Conservation (phyloP, 2,329 filamentous ascomycete genomes). For the Diaporthe citriasiana region DNA sequence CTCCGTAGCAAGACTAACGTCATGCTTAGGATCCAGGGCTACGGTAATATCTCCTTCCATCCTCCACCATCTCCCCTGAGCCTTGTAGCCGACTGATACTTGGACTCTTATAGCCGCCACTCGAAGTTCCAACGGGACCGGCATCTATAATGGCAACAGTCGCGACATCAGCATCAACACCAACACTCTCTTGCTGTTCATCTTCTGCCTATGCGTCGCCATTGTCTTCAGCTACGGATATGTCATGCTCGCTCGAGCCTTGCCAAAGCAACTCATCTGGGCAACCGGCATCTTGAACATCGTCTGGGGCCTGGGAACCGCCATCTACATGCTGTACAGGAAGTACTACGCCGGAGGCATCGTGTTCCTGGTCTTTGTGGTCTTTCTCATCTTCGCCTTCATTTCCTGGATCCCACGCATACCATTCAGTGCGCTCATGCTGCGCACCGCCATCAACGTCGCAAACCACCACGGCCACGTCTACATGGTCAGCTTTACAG, state of each 20-base stretch:
- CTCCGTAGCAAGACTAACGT: too few relatives aligned
- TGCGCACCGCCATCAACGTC: slow-evolving; percentile 87
- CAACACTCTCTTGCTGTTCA: slow-evolving; percentile 89
- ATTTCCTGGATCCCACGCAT: slow-evolving; percentile 91
- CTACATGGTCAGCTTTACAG: slow-evolving; percentile 86
- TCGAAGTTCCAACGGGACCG: slow-evolving; percentile 74
- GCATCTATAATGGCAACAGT: slow-evolving; percentile 79
- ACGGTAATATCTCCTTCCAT: slow-evolving; percentile 58
- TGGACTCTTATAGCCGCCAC: slow-evolving; percentile 56
- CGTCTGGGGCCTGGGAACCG: slow-evolving; percentile 84
- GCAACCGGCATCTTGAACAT: slow-evolving; percentile 92
- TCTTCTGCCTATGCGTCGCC: slow-evolving; percentile 81
- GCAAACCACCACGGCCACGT: slow-evolving; percentile 88
- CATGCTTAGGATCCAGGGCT: slow-evolving; percentile 83
- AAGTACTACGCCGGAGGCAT: slow-evolving; percentile 88
- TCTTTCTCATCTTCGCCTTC: slow-evolving; percentile 87
- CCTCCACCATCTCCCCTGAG: background rate
- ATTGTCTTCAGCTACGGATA: slow-evolving; percentile 83
- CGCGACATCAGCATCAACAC: slow-evolving; percentile 76
- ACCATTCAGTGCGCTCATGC: slow-evolving; percentile 91
- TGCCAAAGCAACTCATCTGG: slow-evolving; percentile 94
- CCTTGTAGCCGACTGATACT: slow-evolving; percentile 34
- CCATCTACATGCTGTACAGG: slow-evolving; percentile 85
- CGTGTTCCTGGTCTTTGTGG: slow-evolving; percentile 85
- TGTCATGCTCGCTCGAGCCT: slow-evolving; percentile 79